These are phyloP conservation scores for Podaxis mareebaensis DNA, from an alignment of 768 basidiomycete genomes.

Conservation along the genomic window DNA sequence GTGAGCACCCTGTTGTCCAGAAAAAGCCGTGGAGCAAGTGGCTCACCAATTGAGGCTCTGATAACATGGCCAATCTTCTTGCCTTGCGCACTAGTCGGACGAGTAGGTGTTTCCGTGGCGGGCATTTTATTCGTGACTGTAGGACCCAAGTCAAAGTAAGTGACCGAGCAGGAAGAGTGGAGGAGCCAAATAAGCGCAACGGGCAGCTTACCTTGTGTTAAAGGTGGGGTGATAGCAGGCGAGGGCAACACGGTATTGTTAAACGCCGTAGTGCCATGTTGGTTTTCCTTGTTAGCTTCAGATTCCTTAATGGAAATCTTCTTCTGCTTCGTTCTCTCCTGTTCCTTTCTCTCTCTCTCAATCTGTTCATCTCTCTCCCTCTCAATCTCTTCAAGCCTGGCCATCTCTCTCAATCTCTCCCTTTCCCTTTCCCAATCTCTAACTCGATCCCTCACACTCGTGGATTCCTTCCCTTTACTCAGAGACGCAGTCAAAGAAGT, in stretches of 20 bases:
- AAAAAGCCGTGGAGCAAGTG: neutral
- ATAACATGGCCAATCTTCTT: constrained; percentile 35
- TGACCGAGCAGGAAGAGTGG: neutral
- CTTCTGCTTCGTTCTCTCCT: constrained; percentile 26
- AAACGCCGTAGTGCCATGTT: constrained; percentile 21
- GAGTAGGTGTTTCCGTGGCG: constrained; percentile 22
- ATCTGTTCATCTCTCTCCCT: constrained; percentile 46
- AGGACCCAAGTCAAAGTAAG: constrained; percentile 10
- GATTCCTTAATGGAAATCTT: constrained; percentile 18
- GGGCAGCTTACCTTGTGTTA: constrained; percentile 29
- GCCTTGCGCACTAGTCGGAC: neutral
- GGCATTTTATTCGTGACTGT: constrained; percentile 24
- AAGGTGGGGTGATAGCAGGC: constrained; percentile 29
- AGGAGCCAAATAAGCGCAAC: constrained; percentile 7
- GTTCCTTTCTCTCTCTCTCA: constrained; percentile 38
- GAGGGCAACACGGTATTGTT: constrained; percentile 29
- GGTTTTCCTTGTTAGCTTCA: constrained; percentile 30
- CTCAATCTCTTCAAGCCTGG: constrained; percentile 57
- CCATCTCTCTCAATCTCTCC: constrained; percentile 69
- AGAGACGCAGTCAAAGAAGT: constrained; percentile 12
- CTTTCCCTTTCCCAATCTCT: constrained; percentile 77
- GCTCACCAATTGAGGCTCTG: constrained; percentile 73
- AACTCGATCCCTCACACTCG: constrained; percentile 59
- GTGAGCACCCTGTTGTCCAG: neutral
- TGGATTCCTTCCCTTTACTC: constrained; percentile 38